Evolutionary conservation across 129 eudicot genomes (phyloP).

Genomic region (Tagetes patula): DNA sequence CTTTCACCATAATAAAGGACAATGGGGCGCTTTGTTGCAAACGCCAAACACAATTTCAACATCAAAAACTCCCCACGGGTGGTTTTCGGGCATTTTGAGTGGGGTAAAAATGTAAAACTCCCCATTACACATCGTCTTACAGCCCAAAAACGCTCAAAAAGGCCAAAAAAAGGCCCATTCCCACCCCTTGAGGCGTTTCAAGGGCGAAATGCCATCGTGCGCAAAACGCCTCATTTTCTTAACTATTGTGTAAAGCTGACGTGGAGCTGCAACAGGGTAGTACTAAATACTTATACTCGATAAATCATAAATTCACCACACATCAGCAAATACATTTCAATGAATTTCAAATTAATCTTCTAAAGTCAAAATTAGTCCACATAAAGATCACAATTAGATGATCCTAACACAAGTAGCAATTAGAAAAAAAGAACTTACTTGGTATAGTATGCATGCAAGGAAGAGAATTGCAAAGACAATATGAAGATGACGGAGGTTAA

Average conservation of each 20-base stretch:
- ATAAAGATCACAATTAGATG: slow-evolving; percentile 18
- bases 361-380: background rate
- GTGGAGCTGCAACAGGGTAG: background rate
- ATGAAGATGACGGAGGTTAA: slow-evolving; percentile 20
- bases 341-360: background rate
- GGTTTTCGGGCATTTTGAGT: too few species aligned
- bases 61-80: too few species aligned
- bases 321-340: background rate
- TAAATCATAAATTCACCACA: background rate
- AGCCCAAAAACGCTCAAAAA: too few species aligned
- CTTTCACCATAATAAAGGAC: too few species aligned
- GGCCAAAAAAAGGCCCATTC: too few species aligned
- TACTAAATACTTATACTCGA: background rate
- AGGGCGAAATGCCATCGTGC: background rate
- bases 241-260: too few species aligned
- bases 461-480: slow-evolving; percentile 17
- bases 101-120: too few species aligned
- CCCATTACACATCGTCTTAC: too few species aligned
- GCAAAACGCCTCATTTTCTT: background rate
- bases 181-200: too few species aligned
- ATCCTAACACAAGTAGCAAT: slow-evolving; percentile 10
- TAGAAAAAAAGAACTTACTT: slow-evolving; percentile 23
- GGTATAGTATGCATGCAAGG: slow-evolving; percentile 15
- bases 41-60: too few species aligned
- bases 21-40: too few species aligned